Evolutionary conservation across 2,329 filamentous ascomycete genomes (phyloP), one percentile per base, ranked within the genome.

Genomic region (Cladosporium cucumerinum): DNA sequence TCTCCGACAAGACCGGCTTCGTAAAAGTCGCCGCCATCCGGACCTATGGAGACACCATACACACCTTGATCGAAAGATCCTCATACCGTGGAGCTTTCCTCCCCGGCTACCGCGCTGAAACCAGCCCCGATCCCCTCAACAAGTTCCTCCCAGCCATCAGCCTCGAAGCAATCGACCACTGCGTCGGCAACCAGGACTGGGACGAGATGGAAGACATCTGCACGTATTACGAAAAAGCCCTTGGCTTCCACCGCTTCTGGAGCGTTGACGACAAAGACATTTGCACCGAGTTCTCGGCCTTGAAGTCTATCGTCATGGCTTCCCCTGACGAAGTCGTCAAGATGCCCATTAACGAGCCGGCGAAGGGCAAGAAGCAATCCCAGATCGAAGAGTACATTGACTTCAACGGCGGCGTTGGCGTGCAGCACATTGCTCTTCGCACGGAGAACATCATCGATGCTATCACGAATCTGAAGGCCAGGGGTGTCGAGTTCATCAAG

Each of bases 331-430:
- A 94, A 65, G 78, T 90, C 5, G 92, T 97, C 79, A 97, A 97
- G 82, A 97, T 97, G 93, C 94, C 94, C 73, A 96, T 98, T 85
- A 97, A 97, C 82, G 93, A 97, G 81, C 94, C 94, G 1, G 94
- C 94, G 0, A 82, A 86, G 1, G 94, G 93, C 66, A 95, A 95
- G 82, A 94, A 92, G 80, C 91, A 92, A 78, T 92, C 88, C 12
- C 94, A 98, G 80, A 97, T 98, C 71, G 93, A 97, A 78, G 94
- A 97, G 65, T 82, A 82, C 65, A 88, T 97, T 70, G 84, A 91
- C 76, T 97, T 95, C 83, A 96, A 97, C 82, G 87, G 89, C 59
- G 94, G 94, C 0, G 82, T 93, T 0, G 94, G 94, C 55, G 92
- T 97, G 0, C 94, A 97, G 81, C 94, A 97, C 80, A 95, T 97